These are phyloP conservation scores for Colletotrichum cuscutae DNA, from an alignment of 2,329 filamentous ascomycete genomes.

Conservation along the genomic window DNA sequence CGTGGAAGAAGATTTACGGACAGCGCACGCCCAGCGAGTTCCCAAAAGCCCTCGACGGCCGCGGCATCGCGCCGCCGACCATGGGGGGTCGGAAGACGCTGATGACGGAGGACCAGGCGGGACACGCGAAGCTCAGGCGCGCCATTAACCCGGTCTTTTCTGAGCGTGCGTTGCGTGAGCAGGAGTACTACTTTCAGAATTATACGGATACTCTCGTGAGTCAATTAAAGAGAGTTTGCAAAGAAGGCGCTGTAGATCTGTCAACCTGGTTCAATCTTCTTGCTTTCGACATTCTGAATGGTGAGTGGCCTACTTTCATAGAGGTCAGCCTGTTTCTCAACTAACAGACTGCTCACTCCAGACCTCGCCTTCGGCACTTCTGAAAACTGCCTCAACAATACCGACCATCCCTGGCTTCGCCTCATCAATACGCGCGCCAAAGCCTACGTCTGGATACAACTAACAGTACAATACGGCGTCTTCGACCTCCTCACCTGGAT, in stretches of 20 bases:
- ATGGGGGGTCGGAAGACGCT: neutral
- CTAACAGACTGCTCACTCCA: neutral
- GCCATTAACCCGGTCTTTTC: conserved; percentile 43
- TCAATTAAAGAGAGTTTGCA: conserved; percentile 23
- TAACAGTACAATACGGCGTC: neutral
- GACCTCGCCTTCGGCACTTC: neutral
- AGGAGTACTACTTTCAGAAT: conserved; percentile 40
- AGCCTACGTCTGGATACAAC: neutral
- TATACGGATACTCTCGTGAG: conserved; percentile 41
- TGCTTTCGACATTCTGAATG: neutral
- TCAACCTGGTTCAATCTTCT: conserved; percentile 1
- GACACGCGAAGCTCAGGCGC: conserved; percentile 37
- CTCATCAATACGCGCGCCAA: neutral
- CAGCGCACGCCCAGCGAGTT: neutral
- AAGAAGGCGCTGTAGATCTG: neutral
- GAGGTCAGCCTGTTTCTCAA: neutral
- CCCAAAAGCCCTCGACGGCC: conserved; percentile 6
- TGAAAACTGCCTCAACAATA: neutral
- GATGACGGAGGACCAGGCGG: neutral
- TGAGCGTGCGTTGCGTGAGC: conserved; percentile 41
- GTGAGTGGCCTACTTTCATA: neutral
- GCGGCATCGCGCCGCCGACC: conserved; percentile 1
- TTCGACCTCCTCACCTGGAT: neutral
- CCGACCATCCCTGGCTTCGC: neutral
- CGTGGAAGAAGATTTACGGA: conserved; percentile 54